Evolutionary conservation across 768 basidiomycete genomes (phyloP).

Genomic region (Leccinum incarnatum): DNA sequence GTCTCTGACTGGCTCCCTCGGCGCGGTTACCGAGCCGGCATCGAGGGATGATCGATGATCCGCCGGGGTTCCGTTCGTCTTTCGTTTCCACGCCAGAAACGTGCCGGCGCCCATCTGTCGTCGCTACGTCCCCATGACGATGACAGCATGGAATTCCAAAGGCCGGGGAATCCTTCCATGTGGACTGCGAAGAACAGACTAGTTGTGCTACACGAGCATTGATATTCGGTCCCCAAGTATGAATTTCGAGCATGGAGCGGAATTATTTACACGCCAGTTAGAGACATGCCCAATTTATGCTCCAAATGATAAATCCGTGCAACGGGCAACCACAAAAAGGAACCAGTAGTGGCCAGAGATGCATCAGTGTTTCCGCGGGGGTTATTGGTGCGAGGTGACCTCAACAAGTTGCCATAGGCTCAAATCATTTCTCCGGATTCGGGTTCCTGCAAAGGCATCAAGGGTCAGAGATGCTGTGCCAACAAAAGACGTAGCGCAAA

Average conservation of each 20-base stretch:
- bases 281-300: background rate
- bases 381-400: background rate
- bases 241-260: background rate
- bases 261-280: background rate
- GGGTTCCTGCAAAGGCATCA: slow-evolving; percentile 13
- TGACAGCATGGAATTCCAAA: background rate
- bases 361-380: background rate
- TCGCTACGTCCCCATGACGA: background rate
- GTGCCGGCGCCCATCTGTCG: no score
- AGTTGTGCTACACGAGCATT: background rate
- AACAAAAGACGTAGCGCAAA: background rate
- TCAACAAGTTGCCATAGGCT: background rate
- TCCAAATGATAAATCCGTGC: background rate
- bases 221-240: background rate
- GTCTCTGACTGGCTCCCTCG: background rate
- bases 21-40: no score
- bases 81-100: background rate
- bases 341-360: background rate
- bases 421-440: slow-evolving; percentile 2
- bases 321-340: background rate
- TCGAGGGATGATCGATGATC: background rate
- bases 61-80: background rate
- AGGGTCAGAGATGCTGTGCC: slow-evolving; percentile 4
- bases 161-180: background rate
- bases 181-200: background rate